Evolutionary conservation across 2,329 filamentous ascomycete genomes (phyloP).

Genomic region (Penicillium frequentans): DNA sequence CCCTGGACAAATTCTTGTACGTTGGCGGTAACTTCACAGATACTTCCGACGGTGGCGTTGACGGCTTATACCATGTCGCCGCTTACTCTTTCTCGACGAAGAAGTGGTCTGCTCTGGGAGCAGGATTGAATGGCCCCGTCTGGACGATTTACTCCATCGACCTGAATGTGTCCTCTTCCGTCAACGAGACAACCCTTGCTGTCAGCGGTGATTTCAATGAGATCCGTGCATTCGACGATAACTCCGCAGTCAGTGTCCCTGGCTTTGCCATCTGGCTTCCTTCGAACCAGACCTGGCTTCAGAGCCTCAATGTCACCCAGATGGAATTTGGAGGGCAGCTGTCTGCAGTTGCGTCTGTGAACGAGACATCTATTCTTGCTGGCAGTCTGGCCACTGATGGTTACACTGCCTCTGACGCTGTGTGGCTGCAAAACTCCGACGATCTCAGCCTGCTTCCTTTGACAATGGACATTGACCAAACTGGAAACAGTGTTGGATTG

Average conservation of each 20-base stretch:
- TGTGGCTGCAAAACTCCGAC: slow-evolving; percentile 56
- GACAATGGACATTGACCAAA: slow-evolving; percentile 51
- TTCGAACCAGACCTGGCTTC: slow-evolving; percentile 80
- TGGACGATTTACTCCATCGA: slow-evolving; percentile 71
- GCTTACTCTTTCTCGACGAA: slow-evolving; percentile 69
- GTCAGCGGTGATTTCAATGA: slow-evolving; percentile 78
- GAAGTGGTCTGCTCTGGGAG: slow-evolving; percentile 76
- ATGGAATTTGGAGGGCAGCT: slow-evolving; percentile 72
- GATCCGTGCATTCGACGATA: slow-evolving; percentile 65
- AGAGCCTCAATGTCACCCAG: slow-evolving; percentile 67
- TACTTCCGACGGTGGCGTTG: slow-evolving; percentile 60
- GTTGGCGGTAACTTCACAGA: slow-evolving; percentile 83
- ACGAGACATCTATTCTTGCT: slow-evolving; percentile 66
- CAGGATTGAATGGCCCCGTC: slow-evolving; percentile 80
- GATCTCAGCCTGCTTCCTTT: slow-evolving; percentile 40
- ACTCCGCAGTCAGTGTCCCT: slow-evolving; percentile 60
- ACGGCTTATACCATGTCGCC: slow-evolving; percentile 74
- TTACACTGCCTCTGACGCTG: slow-evolving; percentile 71
- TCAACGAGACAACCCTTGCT: slow-evolving; percentile 71
- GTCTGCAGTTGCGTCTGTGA: slow-evolving; percentile 64
- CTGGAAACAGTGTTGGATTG: slow-evolving; percentile 42
- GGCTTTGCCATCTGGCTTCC: slow-evolving; percentile 93
- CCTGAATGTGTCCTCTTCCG: slow-evolving; percentile 71
- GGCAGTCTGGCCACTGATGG: slow-evolving; percentile 79
- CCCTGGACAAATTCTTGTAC: slow-evolving; percentile 67